A percentile compares a stretch with the other conserved stretches of the same genome.
phyloP scores from a whole-genome alignment of 257 asterid species.

The Ballota nigra region DNA sequence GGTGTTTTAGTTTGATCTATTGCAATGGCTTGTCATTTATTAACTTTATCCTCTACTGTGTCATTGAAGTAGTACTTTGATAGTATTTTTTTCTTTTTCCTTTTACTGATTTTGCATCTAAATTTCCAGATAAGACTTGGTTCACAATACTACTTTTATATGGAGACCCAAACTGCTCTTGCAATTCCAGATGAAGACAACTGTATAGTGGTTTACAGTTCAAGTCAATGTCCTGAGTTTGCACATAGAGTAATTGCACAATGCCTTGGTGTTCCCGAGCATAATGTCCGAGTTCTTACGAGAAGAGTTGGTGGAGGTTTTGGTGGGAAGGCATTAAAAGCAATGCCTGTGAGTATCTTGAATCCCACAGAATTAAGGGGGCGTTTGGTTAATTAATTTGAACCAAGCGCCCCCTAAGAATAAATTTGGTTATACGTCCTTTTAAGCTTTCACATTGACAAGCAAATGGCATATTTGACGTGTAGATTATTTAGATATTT shows the following conservation, averaged over 20 bases:
- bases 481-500: background rate
- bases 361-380: background rate
- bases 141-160: constrained; percentile 23
- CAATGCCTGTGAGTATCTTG: constrained; percentile 19
- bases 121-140: constrained; percentile 17
- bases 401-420: too few species aligned
- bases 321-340: constrained; percentile 21
- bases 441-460: background rate
- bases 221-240: constrained; percentile 21
- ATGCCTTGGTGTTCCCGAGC: constrained; percentile 25
- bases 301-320: constrained; percentile 25
- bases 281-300: constrained; percentile 21
- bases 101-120: background rate
- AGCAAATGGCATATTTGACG: too few species aligned
- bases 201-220: constrained; percentile 23
- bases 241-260: constrained; percentile 19
- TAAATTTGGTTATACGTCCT: background rate
- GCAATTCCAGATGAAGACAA: constrained; percentile 28
- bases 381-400: too few species aligned
- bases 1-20: background rate
- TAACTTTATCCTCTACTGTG: background rate
- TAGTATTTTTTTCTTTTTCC: background rate
- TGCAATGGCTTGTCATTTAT: background rate
- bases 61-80: background rate
- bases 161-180: constrained; percentile 28